Percentiles rank a stretch among this genome's conserved stretches.
Conservation (phyloP, 2,329 filamentous ascomycete genomes). For the Hymenoscyphus fructigenus region DNA sequence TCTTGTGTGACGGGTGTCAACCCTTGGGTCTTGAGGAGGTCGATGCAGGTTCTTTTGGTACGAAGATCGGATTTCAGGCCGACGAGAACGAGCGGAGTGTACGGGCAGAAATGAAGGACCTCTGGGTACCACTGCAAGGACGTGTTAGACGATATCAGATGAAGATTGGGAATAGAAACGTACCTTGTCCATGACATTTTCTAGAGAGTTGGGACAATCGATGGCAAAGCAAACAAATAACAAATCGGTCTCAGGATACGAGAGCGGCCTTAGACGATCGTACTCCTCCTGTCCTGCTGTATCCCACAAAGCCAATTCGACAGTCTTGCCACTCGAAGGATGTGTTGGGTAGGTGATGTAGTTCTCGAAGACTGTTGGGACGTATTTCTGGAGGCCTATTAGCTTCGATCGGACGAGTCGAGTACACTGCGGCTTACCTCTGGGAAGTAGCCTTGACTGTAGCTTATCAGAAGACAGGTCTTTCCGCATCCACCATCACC, state of each 20-base stretch:
- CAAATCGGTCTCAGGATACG: constrained; percentile 96
- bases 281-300: constrained; percentile 99
- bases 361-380: constrained; percentile 98
- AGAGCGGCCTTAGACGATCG: constrained; percentile 89
- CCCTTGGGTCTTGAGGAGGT: constrained; percentile 97
- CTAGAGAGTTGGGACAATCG: constrained; percentile 95
- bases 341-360: constrained; percentile 98
- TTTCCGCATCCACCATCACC: constrained; percentile 98
- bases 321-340: constrained; percentile 82
- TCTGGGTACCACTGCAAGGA: constrained; percentile 88
- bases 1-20: constrained; percentile 91
- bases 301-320: constrained; percentile 97
- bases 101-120: constrained; percentile 97
- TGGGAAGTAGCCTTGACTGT: constrained; percentile 97
- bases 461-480: constrained; percentile 97
- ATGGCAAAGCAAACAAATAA: constrained; percentile 99
- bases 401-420: neutral
- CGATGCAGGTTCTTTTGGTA: constrained; percentile 93
- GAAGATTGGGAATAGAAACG: constrained; percentile 25
- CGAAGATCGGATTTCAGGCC: constrained; percentile 97
- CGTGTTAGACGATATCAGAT: constrained; percentile 7
- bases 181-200: constrained; percentile 99
- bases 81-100: constrained; percentile 91
- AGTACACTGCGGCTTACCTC: constrained; percentile 63
- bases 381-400: constrained; percentile 77